phyloP scores from a whole-genome alignment of 768 basidiomycete species.

The Mycena vulgaris region DNA sequence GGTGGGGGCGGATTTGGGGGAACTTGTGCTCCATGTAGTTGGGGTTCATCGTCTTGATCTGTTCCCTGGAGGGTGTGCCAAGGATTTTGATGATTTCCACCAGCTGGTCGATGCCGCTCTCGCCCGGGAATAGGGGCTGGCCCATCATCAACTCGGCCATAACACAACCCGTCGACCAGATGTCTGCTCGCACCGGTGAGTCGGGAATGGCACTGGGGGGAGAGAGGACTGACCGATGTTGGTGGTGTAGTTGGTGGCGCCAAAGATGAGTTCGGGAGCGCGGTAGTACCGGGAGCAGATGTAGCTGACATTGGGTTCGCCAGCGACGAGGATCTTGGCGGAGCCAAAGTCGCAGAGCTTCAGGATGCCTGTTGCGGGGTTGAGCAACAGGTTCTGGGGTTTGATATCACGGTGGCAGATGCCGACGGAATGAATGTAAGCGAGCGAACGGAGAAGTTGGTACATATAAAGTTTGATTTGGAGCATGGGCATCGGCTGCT shows the following conservation, averaged over 20 bases:
- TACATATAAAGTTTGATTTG: constrained; percentile 99
- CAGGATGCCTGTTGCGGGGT: constrained; percentile 96
- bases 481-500: constrained; percentile 99
- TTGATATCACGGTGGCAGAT: constrained; percentile 99
- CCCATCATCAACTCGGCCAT: constrained; percentile 99
- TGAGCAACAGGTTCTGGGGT: constrained; percentile 97
- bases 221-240: constrained; percentile 87
- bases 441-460: constrained; percentile 96
- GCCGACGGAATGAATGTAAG: constrained; percentile 99
- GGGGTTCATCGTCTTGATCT: constrained; percentile 99
- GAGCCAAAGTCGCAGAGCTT: constrained; percentile 99
- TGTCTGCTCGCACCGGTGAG: constrained; percentile 68
- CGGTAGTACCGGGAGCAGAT: constrained; percentile 99
- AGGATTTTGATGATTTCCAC: constrained; percentile 99
- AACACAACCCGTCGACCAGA: constrained; percentile 99
- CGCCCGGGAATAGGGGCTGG: constrained; percentile 98
- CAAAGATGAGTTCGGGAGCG: constrained; percentile 99
- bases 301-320: constrained; percentile 99
- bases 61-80: constrained; percentile 97
- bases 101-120: constrained; percentile 98
- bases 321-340: constrained; percentile 97
- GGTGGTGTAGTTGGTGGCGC: constrained; percentile 99
- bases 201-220: constrained; percentile 16
- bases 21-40: constrained; percentile 99
- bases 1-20: constrained; percentile 99